Conservation (phyloP, 78 protist species). For the Dictyostelium capitatum region DNA sequence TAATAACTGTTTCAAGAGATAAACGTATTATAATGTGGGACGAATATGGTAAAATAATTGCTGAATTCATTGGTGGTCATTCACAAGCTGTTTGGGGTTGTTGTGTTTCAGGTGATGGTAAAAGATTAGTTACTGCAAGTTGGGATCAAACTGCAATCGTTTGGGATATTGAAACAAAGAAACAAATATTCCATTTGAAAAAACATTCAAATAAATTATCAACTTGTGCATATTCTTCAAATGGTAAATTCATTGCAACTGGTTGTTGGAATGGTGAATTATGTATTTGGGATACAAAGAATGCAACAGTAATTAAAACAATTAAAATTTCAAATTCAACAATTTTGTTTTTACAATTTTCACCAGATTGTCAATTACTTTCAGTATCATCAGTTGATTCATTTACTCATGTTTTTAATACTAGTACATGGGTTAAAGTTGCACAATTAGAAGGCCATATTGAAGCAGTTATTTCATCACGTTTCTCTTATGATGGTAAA, state of each 20-base stretch:
- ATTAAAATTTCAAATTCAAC: conserved; percentile 4
- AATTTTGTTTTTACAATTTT: conserved; percentile 51
- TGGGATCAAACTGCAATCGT: conserved; percentile 53
- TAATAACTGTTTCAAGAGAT: conserved; percentile 35
- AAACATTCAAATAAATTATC: conserved; percentile 38
- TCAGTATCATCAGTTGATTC: conserved; percentile 56
- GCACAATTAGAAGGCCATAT: conserved; percentile 60
- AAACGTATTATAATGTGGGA: conserved; percentile 64
- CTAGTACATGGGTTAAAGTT: conserved; percentile 9
- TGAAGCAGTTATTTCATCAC: conserved; percentile 48
- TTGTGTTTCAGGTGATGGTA: conserved; percentile 29
- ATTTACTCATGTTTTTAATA: conserved; percentile 20
- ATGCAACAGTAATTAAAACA: neutral
- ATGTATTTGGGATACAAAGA: conserved; percentile 44
- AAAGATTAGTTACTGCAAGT: conserved; percentile 21
- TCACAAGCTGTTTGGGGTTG: conserved; percentile 63
- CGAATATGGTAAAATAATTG: conserved; percentile 58
- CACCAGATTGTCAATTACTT: conserved; percentile 20
- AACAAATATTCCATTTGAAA: neutral
- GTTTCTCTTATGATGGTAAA: conserved; percentile 54
- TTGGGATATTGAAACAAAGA: conserved; percentile 55
- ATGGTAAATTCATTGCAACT: conserved; percentile 20
- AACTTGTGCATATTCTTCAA: conserved; percentile 41
- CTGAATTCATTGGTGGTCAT: conserved; percentile 19
- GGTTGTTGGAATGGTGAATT: conserved; percentile 71